Evolutionary conservation across 1,284 basidiomycete species (phyloP).

Genomic region (Tylopilus orsonianus): DNA sequence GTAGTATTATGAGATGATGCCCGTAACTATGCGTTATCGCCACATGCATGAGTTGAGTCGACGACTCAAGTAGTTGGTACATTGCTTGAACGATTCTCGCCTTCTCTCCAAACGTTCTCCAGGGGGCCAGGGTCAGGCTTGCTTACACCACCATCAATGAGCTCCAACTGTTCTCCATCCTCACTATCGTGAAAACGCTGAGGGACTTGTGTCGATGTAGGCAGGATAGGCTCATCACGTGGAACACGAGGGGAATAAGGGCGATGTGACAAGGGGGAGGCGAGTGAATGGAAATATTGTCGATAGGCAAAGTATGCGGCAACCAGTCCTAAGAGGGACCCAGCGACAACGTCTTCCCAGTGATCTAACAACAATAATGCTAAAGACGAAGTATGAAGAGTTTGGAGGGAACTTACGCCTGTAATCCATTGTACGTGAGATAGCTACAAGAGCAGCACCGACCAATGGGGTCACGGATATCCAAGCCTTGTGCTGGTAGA

Average conservation of each 20-base stretch:
- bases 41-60: slow-evolving; percentile 1
- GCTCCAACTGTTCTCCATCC: slow-evolving; percentile 26
- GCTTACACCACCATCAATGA: slow-evolving; percentile 21
- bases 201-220: slow-evolving; percentile 27
- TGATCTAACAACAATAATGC: slow-evolving; percentile 54
- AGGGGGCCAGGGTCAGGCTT: slow-evolving; percentile 35
- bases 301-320: slow-evolving; percentile 81
- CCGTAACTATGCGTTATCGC: neutral
- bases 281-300: slow-evolving; percentile 73
- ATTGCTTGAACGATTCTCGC: slow-evolving; percentile 21
- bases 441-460: slow-evolving; percentile 83
- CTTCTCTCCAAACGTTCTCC: slow-evolving; percentile 38
- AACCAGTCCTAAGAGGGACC: slow-evolving; percentile 71
- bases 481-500: slow-evolving; percentile 74
- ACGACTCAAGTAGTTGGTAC: slow-evolving; percentile 11
- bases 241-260: slow-evolving; percentile 74
- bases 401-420: slow-evolving; percentile 55
- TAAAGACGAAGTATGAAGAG: neutral
- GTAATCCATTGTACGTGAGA: slow-evolving; percentile 90
- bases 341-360: slow-evolving; percentile 87
- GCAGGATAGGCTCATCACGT: slow-evolving; percentile 43
- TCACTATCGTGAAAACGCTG: slow-evolving; percentile 12
- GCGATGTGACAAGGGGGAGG: slow-evolving; percentile 60
- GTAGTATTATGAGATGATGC: neutral
- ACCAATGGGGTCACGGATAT: slow-evolving; percentile 74